Conservation (phyloP, 1,284 basidiomycete genomes). For the Fomes fomentarius region DNA sequence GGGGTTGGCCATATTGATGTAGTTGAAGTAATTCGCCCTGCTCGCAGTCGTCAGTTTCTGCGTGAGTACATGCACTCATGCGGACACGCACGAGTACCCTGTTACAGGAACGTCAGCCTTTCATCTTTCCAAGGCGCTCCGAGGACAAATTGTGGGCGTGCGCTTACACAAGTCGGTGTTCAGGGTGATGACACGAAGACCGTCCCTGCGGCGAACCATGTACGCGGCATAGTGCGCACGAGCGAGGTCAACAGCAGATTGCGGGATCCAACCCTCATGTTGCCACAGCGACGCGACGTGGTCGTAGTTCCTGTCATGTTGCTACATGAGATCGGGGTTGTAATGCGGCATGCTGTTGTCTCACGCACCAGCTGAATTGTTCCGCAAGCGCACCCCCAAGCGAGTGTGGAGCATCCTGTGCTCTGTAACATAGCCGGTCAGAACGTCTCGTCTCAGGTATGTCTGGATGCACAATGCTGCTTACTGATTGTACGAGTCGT, state of each 20-base stretch:
- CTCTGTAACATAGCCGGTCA: slow-evolving; percentile 39
- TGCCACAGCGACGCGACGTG: slow-evolving; percentile 72
- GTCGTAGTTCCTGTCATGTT: slow-evolving; percentile 65
- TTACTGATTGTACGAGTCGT: slow-evolving; percentile 70
- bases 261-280: slow-evolving; percentile 72
- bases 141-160: not conserved
- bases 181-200: slow-evolving; percentile 73
- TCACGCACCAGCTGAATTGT: slow-evolving; percentile 68
- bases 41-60: slow-evolving; percentile 14
- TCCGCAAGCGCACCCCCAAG: slow-evolving; percentile 54
- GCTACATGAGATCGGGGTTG: too few relatives aligned
- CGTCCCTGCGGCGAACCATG: slow-evolving; percentile 68
- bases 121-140: too few relatives aligned
- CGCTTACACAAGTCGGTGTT: slow-evolving; percentile 77
- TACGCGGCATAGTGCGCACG: slow-evolving; percentile 77
- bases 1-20: slow-evolving; percentile 72
- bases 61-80: not conserved
- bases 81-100: slow-evolving; percentile 51
- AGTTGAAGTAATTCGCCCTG: slow-evolving; percentile 75
- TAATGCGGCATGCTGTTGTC: not conserved
- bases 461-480: slow-evolving; percentile 11
- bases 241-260: slow-evolving; percentile 58
- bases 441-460: not conserved
- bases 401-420: slow-evolving; percentile 65
- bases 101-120: not conserved